These are phyloP conservation scores for Pholiota microspora DNA, from an alignment of 768 basidiomycete genomes.

Conservation along the genomic window DNA sequence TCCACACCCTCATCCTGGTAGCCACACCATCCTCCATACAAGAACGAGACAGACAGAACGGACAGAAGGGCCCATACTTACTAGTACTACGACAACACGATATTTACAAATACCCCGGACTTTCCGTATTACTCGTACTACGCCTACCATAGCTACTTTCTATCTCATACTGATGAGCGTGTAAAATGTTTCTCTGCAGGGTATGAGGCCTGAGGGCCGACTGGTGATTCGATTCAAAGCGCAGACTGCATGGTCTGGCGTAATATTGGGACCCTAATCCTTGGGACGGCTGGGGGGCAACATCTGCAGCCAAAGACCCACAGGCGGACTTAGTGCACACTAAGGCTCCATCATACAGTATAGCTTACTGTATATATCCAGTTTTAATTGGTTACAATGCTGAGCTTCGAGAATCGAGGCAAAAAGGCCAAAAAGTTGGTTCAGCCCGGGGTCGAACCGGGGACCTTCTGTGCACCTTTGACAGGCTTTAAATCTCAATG, in stretches of 20 bases:
- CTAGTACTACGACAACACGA: slow-evolving; percentile 6
- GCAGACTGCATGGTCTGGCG: background rate
- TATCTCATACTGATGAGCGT: background rate
- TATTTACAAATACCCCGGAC: slow-evolving; percentile 9
- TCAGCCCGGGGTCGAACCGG: slow-evolving; percentile 44
- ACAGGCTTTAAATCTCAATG: too few relatives aligned
- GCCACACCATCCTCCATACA: background rate
- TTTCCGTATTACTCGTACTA: slow-evolving; percentile 2
- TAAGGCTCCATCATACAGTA: too few relatives aligned
- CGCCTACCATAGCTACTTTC: background rate
- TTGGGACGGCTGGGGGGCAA: too few relatives aligned
- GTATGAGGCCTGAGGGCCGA: background rate
- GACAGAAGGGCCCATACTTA: background rate
- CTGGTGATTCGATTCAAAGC: background rate
- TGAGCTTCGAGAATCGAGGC: too few relatives aligned
- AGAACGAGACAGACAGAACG: background rate
- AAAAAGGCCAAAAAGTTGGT: slow-evolving; percentile 30
- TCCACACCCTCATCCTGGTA: too few relatives aligned
- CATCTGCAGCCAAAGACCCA: too few relatives aligned
- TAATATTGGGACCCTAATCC: background rate
- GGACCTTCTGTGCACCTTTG: slow-evolving; percentile 36
- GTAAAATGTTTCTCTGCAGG: background rate
- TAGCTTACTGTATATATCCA: too few relatives aligned
- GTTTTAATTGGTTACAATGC: too few relatives aligned
- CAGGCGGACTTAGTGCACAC: too few relatives aligned